Conservation (phyloP, 495 filamentous ascomycete genomes). For the Annulohypoxylon moriforme region DNA sequence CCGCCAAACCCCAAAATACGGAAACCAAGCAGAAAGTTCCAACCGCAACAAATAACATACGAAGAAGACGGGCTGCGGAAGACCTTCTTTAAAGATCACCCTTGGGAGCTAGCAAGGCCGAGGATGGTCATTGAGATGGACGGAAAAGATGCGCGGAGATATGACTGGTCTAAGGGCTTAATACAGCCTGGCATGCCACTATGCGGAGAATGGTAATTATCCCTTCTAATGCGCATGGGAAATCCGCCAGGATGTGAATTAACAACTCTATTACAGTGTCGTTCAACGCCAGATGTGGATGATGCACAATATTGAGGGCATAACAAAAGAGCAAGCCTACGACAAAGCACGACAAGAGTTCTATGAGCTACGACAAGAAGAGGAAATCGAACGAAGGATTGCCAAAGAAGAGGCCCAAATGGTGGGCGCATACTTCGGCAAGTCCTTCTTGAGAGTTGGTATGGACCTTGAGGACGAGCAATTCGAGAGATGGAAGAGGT, state of each 20-base stretch:
- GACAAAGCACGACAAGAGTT: conserved; percentile 91
- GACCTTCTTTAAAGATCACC: conserved; percentile 91
- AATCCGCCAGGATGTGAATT: conserved; percentile 10
- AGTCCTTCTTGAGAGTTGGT: conserved; percentile 75
- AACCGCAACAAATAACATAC: conserved; percentile 80
- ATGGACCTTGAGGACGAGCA: conserved; percentile 83
- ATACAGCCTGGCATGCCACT: conserved; percentile 80
- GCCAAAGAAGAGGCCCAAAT: conserved; percentile 88
- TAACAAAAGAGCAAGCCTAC: conserved; percentile 77
- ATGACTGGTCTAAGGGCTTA: conserved; percentile 81
- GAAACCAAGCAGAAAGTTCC: conserved; percentile 78
- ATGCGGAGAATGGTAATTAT: conserved; percentile 83
- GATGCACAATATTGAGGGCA: conserved; percentile 68
- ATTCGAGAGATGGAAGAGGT: conserved; percentile 83
- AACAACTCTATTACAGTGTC: conserved; percentile 69
- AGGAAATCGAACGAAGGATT: conserved; percentile 86
- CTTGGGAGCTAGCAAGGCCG: conserved; percentile 95
- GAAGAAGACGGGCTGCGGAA: conserved; percentile 85
- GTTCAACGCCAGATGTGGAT: conserved; percentile 92
- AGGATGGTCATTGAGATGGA: conserved; percentile 84
- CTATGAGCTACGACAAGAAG: conserved; percentile 80
- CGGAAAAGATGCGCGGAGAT: conserved; percentile 78
- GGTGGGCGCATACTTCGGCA: conserved; percentile 88
- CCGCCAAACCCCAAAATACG: conserved; percentile 61
- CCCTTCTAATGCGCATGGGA: not conserved